Base-by-base conservation (phyloP, 106 monocot genomes). In the Allium fistulosum region DNA sequence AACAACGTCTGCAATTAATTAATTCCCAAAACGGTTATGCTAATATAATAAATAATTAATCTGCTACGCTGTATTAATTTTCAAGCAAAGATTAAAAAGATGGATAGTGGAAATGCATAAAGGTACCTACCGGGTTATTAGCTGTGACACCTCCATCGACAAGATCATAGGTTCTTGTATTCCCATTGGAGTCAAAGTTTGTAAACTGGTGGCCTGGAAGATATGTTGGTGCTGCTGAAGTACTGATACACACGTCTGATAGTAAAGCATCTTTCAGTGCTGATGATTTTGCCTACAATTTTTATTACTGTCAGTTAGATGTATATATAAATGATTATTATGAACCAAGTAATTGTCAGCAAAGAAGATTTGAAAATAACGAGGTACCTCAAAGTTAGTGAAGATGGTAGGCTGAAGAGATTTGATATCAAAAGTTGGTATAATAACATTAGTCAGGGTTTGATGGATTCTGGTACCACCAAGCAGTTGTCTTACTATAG, bases 91-190 rank as follows among this genome's bases (percentile, higher is more conserved):
- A 28, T 3, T 3, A 28, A 28, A 28, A 28, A 2, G 28, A 28
- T 2, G 28, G 28, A 28, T 1, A 28, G 28, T 28, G 28, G 28
- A 28, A 28, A 28, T 28, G 28, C 28, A 28, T 28, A 28, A 61
- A 27, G 6, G 13, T 10, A 53, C 10, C 4, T 77, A 90, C 89
- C 9, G 85, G 89, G 63, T 90, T 85, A 57, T 85, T 82, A 18
- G 82, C 89, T n/a, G 79, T 76, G 4, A 88, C 67, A 7, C 84
- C 88, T 0, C 88, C 88, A 50, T 89, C 88, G 3, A 89, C 63
- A 26, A 84, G 82, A 49, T 89, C 51, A 56, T 78, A 84, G n/a
- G 48, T 57, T n/a, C 55, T 67, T 0, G 45, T 66, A 4, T 51
- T 74, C n/a, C 77, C 81, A 8, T 61, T 11, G 0, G 73, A 12